Percentiles rank a stretch among this genome's conserved stretches.
Conservation (phyloP, 805 yeast genomes). For the Blastobotrys attinorum region DNA sequence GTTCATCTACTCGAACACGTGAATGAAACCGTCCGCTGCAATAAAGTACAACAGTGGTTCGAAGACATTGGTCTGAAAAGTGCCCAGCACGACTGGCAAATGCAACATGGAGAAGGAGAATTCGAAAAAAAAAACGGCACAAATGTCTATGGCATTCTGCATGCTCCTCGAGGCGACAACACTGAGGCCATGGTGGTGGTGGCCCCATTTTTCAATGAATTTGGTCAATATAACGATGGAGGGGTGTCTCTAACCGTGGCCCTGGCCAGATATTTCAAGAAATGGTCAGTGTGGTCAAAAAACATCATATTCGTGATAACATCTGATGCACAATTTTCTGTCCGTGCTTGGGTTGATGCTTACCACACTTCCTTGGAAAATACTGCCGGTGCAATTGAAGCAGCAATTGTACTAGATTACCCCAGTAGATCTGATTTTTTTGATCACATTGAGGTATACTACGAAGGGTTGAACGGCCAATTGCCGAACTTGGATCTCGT, state of each 20-base stretch:
- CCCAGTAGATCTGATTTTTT: constrained; percentile 56
- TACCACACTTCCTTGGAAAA: constrained; percentile 77
- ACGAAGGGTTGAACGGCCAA: constrained; percentile 92
- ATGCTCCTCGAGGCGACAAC: constrained; percentile 92
- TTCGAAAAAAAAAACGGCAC: constrained; percentile 28
- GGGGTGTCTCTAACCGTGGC: constrained; percentile 70
- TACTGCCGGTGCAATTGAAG: constrained; percentile 91
- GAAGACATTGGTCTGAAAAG: constrained; percentile 67
- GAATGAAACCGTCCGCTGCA: constrained; percentile 34
- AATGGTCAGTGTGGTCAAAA: constrained; percentile 93
- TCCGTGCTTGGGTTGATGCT: constrained; percentile 88
- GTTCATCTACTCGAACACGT: constrained; percentile 31
- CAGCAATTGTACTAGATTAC: constrained; percentile 79
- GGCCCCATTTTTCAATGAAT: constrained; percentile 77
- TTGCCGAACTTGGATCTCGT: constrained; percentile 87
- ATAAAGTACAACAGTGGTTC: constrained; percentile 49
- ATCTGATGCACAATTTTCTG: constrained; percentile 54
- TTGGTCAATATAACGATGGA: constrained; percentile 61
- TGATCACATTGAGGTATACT: constrained; percentile 64
- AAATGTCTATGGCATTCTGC: constrained; percentile 70
- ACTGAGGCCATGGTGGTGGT: constrained; percentile 90
- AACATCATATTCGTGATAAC: constrained; percentile 84
- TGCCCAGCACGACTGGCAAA: constrained; percentile 34
- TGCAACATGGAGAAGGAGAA: constrained; percentile 19
- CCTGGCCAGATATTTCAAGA: constrained; percentile 67